phyloP scores from a whole-genome alignment of 2,329 filamentous ascomycete species.

The Talaromyces sp. region DNA sequence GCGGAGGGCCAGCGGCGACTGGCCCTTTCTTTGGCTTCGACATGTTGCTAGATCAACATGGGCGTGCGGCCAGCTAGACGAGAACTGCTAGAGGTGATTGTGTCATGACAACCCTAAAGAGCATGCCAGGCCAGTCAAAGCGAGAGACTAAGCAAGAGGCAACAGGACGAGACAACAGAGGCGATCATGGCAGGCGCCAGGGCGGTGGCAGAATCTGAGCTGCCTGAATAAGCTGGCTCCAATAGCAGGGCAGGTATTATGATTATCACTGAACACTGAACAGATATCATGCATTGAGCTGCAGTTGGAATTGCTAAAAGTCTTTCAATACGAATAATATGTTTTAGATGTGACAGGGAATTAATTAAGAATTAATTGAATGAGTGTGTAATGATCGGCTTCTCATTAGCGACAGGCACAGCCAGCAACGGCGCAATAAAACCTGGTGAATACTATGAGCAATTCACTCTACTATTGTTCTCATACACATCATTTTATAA shows the following conservation, averaged over 20 bases:
- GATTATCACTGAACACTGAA: not conserved
- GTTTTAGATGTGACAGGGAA: not conserved
- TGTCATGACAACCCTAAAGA: not conserved
- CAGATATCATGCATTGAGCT: not conserved
- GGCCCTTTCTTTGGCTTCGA: constrained; percentile 45
- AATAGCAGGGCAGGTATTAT: not conserved
- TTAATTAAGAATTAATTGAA: too few relatives aligned
- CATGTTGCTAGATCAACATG: constrained; percentile 25
- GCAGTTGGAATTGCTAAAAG: not conserved
- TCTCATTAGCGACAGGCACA: not conserved
- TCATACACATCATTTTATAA: too few relatives aligned
- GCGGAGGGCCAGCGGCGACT: constrained; percentile 26
- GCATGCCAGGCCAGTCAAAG: not conserved
- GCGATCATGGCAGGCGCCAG: not conserved
- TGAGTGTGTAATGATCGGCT: not conserved
- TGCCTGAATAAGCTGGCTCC: not conserved
- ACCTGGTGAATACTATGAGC: too few relatives aligned
- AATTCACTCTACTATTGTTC: too few relatives aligned
- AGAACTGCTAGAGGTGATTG: not conserved
- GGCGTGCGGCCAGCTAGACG: not conserved
- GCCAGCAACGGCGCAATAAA: not conserved
- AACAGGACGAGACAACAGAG: not conserved
- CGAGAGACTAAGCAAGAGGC: not conserved
- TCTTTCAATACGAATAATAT: not conserved
- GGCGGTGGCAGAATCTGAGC: not conserved